Evolutionary conservation across 768 basidiomycete species (phyloP).

Genomic region (Royoungia palumana): DNA sequence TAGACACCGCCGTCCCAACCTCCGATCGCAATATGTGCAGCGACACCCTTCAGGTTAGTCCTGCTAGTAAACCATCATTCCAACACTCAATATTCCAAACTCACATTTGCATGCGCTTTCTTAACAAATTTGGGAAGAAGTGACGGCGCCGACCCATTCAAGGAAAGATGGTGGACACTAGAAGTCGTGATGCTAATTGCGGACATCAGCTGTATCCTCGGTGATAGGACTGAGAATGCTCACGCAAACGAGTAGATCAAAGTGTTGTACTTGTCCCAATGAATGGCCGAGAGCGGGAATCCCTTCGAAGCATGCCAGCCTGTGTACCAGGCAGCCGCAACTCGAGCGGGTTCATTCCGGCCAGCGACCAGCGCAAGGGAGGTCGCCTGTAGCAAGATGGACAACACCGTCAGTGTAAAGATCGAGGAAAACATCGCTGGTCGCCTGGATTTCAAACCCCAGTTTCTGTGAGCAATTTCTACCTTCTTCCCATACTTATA

Average conservation of each 20-base stretch:
- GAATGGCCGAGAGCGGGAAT: conserved; percentile 51
- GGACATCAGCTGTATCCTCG: background rate
- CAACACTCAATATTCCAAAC: background rate
- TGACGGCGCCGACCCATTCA: conserved; percentile 40
- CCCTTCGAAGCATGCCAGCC: conserved; percentile 54
- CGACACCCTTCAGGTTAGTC: conserved; percentile 42
- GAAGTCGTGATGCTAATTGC: conserved; percentile 31
- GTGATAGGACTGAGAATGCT: conserved; percentile 14
- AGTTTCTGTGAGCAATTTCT: background rate
- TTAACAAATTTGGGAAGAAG: conserved; percentile 55
- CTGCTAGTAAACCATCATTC: background rate
- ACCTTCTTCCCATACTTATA: background rate
- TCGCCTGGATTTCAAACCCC: background rate
- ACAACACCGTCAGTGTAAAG: background rate
- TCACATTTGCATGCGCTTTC: conserved; percentile 35
- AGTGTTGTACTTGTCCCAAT: conserved; percentile 66
- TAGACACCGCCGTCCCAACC: conserved; percentile 64
- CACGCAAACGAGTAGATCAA: conserved; percentile 65
- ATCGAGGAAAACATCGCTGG: background rate
- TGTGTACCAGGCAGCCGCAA: conserved; percentile 62
- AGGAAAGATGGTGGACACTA: conserved; percentile 27
- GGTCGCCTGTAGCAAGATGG: background rate
- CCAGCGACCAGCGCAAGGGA: background rate
- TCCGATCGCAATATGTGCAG: conserved; percentile 57
- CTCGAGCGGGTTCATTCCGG: conserved; percentile 12